Percentiles rank a stretch among this genome's conserved stretches.
These are phyloP conservation scores for Trypanosoma melophagium DNA, from an alignment of 208 protist species.

Conservation along the genomic window DNA sequence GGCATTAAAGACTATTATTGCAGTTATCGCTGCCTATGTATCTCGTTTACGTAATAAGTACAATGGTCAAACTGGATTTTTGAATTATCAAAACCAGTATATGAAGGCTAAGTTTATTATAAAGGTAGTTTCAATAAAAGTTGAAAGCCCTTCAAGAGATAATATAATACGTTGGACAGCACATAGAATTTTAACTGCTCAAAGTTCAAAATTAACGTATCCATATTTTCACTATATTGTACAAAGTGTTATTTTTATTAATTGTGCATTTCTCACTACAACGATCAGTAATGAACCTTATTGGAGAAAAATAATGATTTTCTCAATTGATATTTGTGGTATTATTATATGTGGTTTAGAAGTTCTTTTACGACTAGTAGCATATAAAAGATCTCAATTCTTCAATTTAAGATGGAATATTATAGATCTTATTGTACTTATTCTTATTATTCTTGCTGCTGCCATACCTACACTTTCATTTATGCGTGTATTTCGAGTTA, in stretches of 20 bases:
- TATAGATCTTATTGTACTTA: constrained; percentile 40
- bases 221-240: constrained; percentile 17
- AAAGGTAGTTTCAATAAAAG: constrained; percentile 3
- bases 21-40: constrained; percentile 27
- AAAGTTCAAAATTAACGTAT: constrained; percentile 11
- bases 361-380: constrained; percentile 32
- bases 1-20: constrained; percentile 30
- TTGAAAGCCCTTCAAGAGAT: not conserved
- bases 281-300: constrained; percentile 23
- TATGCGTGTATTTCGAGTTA: constrained; percentile 34
- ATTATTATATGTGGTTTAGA: constrained; percentile 37
- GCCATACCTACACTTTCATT: constrained; percentile 29
- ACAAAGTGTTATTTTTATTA: constrained; percentile 32
- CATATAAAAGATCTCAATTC: constrained; percentile 34
- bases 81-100: constrained; percentile 7
- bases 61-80: constrained; percentile 16
- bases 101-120: constrained; percentile 20
- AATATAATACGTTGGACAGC: constrained; percentile 1
- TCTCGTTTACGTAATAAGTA: constrained; percentile 13
- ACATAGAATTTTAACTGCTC: constrained; percentile 6
- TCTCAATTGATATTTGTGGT: constrained; percentile 35
- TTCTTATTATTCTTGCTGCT: constrained; percentile 31
- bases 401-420: constrained; percentile 24
- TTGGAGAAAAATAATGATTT: constrained; percentile 30
- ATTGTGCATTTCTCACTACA: constrained; percentile 34